Evolutionary conservation across 1,284 basidiomycete genomes (phyloP), one percentile per base, ranked within the genome.

Genomic region (Sporisorium sorghi): DNA sequence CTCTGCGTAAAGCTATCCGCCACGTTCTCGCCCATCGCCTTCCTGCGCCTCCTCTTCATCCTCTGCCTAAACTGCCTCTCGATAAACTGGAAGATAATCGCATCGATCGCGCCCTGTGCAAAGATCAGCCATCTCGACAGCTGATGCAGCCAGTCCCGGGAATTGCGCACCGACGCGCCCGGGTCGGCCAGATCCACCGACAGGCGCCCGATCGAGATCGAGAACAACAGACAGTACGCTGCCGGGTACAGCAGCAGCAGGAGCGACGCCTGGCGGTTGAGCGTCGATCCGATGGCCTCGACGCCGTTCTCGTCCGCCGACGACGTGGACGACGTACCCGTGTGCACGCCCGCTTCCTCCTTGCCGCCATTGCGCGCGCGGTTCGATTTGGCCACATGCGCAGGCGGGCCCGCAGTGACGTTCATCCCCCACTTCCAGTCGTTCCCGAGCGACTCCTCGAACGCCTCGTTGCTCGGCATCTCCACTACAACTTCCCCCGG

Each of bases 31-130:
- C 79, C 79, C 51, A 76, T 66, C 17, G 78, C 79, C 24, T 57
- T 66, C 21, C 68, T 55, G 12, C 79, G 30, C 12, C 74, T 59
- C 39, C 74, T 24, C 69, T 79, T 81, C 72, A 81, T 74, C 2
- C 79, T 24, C 48, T 57, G 58, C 21, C 79, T 32, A 44, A 81
- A 81, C 26, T 78, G 73, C 1, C 72, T 47, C 59, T 81, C 79
- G 44, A 81, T 56, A 23, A 81, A 57, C 54, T 81, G 79, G 76
- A 81, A 81, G 65, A 81, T 78, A 35, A 81, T 24, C 2, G 78
- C 79, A 48, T 81, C 79, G 42, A 79, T 72, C 5, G 58, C 66
- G 5, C 79, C 79, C 48, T 81, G 79, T 28, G 79, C 78, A 57
- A 81, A 81, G 54, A 81, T 73, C 23, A 78, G 24, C 79, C 79